Percentiles rank a stretch among this genome's conserved stretches.
Evolutionary conservation across 768 basidiomycete species (phyloP).

Genomic region (Lentinula raphanica): DNA sequence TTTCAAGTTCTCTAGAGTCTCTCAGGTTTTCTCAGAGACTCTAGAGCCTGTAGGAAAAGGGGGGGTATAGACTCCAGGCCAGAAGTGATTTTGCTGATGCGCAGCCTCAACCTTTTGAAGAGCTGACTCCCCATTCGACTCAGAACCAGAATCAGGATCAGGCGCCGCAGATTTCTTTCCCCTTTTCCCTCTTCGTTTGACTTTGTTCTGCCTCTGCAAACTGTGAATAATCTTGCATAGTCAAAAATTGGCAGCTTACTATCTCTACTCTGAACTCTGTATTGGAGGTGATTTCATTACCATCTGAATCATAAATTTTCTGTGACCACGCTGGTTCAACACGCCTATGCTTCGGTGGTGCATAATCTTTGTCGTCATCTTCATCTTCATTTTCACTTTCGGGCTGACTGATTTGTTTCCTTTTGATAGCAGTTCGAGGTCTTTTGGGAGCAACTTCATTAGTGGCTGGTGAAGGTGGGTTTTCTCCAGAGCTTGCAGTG

Average conservation of each 20-base stretch:
- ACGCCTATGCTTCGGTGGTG: background rate
- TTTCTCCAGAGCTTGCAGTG: background rate
- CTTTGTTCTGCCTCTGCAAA: background rate
- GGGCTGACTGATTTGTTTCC: background rate
- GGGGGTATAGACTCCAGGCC: no score
- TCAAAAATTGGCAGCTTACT: background rate
- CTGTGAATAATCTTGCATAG: background rate
- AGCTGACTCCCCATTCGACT: conserved; percentile 4
- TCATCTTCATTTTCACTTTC: background rate
- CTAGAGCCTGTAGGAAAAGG: no score
- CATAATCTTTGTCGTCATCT: background rate
- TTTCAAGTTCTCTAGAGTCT: no score
- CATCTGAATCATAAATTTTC: background rate
- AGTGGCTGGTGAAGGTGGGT: background rate
- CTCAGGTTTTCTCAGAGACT: no score
- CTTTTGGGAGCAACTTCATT: background rate
- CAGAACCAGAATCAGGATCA: background rate
- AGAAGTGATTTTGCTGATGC: no score
- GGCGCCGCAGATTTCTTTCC: background rate
- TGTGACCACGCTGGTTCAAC: background rate
- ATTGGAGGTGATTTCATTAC: background rate
- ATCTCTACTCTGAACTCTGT: background rate
- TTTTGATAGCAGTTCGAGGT: background rate
- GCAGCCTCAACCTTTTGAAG: background rate
- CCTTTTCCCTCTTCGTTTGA: background rate